Evolutionary conservation across 192 early-diverging fungal genomes (phyloP), one percentile per base, ranked within the genome.

Genomic region (Geosiphon pyriformis): DNA sequence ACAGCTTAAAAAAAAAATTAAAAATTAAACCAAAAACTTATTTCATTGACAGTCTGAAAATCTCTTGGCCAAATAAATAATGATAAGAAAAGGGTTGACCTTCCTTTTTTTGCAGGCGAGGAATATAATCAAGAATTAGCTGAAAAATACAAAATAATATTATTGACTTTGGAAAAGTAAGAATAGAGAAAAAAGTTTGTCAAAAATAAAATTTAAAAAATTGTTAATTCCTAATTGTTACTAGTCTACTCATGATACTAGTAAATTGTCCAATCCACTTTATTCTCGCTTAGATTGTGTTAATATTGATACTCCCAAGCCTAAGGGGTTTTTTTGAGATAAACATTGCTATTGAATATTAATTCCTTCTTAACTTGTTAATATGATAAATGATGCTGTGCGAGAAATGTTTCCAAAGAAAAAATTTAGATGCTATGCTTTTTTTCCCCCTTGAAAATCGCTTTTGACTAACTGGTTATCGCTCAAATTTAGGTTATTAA

Each of bases 101-200:
- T 0, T 2, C 60, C n/a, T 46, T 61, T 61, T 15, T 61, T 61
- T 61, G 60, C 60, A 6, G 60, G 60, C 22, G 46, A 61, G 22
- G 60, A 61, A 61, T 61, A 61, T 18, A 61, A 61, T 47, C 60
- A 61, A 61, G 60, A 61, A 61, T 61, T 61, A 61, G 42, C 60
- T 20, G 48, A 61, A 61, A 46, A 47, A 17, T 48, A 22, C 27
- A 1, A 47, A 26, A 47, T 61, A 61, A 61, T 48, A 61, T 48
- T 47, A 61, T 61, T 48, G 60, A 61, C 15, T 61, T 61, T 47
- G 0, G 22, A 3, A 8, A 61, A 48, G 60, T 0, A 61, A 61
- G 48, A 37, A 37, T 25, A 1, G n/a, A 26, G 27, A 23, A 61
- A 61, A 61, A 61, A 25, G 7, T 47, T 47, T 1, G 22, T 61